Evolutionary conservation across 164 flowering plant species (phyloP).

Genomic region (Magnolia changhungtana): DNA sequence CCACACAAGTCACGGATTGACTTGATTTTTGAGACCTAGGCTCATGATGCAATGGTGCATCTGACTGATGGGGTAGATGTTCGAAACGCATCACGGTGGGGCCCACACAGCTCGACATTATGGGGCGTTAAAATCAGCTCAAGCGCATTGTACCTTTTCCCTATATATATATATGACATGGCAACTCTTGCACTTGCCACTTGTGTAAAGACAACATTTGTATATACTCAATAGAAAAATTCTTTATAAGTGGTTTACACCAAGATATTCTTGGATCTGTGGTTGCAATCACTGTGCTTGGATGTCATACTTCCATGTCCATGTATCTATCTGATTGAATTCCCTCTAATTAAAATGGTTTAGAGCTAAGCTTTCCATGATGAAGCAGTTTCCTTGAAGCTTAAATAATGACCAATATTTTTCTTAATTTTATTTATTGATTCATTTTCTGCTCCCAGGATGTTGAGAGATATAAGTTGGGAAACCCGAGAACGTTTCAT

Average conservation of each 20-base stretch:
- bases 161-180: not conserved
- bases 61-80: too few species aligned
- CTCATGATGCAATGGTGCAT: too few species aligned
- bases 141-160: too few species aligned
- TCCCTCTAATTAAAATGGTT: not conserved
- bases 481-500: constrained; percentile 66
- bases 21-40: too few species aligned
- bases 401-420: not conserved
- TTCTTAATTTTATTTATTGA: not conserved
- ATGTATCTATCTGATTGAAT: not conserved
- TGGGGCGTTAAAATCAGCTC: too few species aligned
- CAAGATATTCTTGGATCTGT: not conserved
- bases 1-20: too few species aligned
- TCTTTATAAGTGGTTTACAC: not conserved
- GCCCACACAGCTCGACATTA: too few species aligned
- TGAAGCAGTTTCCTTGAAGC: not conserved
- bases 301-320: not conserved
- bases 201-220: not conserved
- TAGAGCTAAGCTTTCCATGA: not conserved
- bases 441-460: constrained; percentile 37
- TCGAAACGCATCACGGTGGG: too few species aligned
- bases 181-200: not conserved
- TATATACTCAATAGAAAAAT: not conserved
- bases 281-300: not conserved
- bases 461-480: constrained; percentile 62